These are phyloP conservation scores for Capsella rubella DNA, from an alignment of 441 rosid species.

Conservation along the genomic window DNA sequence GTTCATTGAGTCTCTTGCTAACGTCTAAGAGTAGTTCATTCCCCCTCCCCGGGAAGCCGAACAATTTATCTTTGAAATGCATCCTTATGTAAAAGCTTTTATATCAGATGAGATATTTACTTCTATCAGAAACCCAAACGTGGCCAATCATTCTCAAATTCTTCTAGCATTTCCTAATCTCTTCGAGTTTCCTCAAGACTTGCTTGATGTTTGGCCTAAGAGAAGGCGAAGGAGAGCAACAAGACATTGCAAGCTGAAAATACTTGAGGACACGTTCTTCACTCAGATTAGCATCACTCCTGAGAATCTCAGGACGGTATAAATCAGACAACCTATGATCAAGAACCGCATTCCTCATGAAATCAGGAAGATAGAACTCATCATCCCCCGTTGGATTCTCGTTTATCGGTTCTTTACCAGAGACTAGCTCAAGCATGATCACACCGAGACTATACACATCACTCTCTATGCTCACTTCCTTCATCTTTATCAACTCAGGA, in stretches of 20 bases:
- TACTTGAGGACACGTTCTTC: constrained; percentile 69
- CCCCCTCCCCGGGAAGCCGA: not conserved
- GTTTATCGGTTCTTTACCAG: constrained; percentile 74
- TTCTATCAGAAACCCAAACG: not conserved
- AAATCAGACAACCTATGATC: constrained; percentile 66
- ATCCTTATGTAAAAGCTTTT: constrained; percentile 7
- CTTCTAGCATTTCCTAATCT: constrained; percentile 51
- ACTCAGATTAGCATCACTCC: constrained; percentile 46
- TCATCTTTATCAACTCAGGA: constrained; percentile 89
- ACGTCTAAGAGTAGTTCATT: constrained; percentile 6
- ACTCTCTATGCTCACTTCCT: constrained; percentile 68
- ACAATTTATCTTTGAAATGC: not conserved
- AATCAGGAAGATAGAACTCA: constrained; percentile 69
- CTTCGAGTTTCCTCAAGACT: constrained; percentile 71
- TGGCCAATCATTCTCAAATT: not conserved
- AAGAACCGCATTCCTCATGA: constrained; percentile 67
- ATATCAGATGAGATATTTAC: not conserved
- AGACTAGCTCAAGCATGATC: constrained; percentile 75
- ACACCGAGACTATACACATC: constrained; percentile 85
- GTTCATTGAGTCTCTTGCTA: constrained; percentile 33
- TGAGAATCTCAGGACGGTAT: constrained; percentile 69
- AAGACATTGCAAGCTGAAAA: constrained; percentile 82
- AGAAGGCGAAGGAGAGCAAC: constrained; percentile 88
- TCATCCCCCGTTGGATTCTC: constrained; percentile 70
- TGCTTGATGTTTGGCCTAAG: constrained; percentile 79